These are phyloP conservation scores for Atkinsonella hypoxylon DNA, from an alignment of 2,329 filamentous ascomycete genomes.

Conservation along the genomic window DNA sequence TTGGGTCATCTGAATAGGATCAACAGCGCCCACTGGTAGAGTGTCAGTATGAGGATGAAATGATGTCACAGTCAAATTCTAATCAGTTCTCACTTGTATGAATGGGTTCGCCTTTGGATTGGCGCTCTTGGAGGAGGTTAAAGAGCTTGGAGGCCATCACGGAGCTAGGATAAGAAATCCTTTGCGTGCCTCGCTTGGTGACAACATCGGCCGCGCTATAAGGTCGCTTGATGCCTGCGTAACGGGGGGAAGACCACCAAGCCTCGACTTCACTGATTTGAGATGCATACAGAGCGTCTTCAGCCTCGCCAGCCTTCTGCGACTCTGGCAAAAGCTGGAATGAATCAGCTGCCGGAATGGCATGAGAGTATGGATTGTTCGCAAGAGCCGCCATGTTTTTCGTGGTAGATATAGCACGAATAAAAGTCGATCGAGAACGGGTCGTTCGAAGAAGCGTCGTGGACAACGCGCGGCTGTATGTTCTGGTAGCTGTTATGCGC, in stretches of 20 bases:
- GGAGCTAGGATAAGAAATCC: conserved; percentile 83
- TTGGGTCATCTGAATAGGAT: conserved; percentile 99
- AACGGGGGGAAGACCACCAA: conserved; percentile 85
- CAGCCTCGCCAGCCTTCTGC: conserved; percentile 65
- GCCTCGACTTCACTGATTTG: conserved; percentile 75
- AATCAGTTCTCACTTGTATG: conserved; percentile 61
- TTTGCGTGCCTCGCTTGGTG: conserved; percentile 78
- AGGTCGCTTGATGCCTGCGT: conserved; percentile 78
- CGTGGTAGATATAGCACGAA: conserved; percentile 21
- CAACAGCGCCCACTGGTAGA: conserved; percentile 77
- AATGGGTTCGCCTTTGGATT: conserved; percentile 70
- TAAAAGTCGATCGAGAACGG: conserved; percentile 10
- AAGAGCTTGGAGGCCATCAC: conserved; percentile 94
- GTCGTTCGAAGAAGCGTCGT: conserved; percentile 11
- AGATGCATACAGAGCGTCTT: conserved; percentile 74
- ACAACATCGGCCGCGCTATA: conserved; percentile 88
- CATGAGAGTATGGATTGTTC: conserved; percentile 17
- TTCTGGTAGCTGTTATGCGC: conserved; percentile 20
- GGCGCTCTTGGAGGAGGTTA: conserved; percentile 69
- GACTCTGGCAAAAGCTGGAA: conserved; percentile 76
- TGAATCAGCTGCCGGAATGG: conserved; percentile 48
- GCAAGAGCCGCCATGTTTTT: conserved; percentile 17
- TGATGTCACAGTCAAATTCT: too few relatives aligned
- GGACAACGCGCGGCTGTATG: conserved; percentile 16
- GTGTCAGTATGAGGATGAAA: neutral